Base-by-base conservation (phyloP, 192 early-diverging fungal species). In the Umbelopsis isabellina region DNA sequence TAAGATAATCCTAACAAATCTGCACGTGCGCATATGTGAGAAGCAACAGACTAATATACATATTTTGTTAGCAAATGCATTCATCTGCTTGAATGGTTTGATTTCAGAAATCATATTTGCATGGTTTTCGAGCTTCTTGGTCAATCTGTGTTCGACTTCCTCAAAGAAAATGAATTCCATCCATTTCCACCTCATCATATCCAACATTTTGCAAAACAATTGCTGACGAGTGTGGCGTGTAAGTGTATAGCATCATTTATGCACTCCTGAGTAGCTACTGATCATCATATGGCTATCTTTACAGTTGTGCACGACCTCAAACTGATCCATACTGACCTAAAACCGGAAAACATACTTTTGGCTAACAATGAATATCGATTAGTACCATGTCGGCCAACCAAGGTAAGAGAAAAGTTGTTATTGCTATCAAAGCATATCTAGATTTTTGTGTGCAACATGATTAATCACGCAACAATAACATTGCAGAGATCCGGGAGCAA, bases 101-200 rank as follows among this genome's bases (percentile, higher is more conserved):
- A 96, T 74, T 86, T 92, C 77, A 86, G 88, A 67, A 93, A 93
- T 76, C 97, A 99, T 84, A 91, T 93, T 10, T 99, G 97, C 84
- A 99, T 99, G 95, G 95, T 98, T 44, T 99, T 99, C 87, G 94
- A 95, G 33, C 86, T 97, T 49, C 83, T 97, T 13, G 89, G 89
- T 9, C 88, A 91, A 45, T 92, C 90, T 68, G 85, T 98, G 27
- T 99, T 95, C 86, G 97, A 99, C 78, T 99, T 93, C 81, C 77
- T 99, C n/a, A 97, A 99, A 80, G 88, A 90, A 51, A 96, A 95
- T 78, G 75, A 89, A 33, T 98, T 97, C 73, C 81, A 85, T 18
- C 95, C 97, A 16, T 97, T 99, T 75, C 92, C 94, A 45, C 75
- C 90, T 20, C 74, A 83, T 69, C 94, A 99, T 47, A 93, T 97